Evolutionary conservation across 208 protist genomes (phyloP), one percentile per base, ranked within the genome.

Genomic region (Kentomonas sorsogonicus): DNA sequence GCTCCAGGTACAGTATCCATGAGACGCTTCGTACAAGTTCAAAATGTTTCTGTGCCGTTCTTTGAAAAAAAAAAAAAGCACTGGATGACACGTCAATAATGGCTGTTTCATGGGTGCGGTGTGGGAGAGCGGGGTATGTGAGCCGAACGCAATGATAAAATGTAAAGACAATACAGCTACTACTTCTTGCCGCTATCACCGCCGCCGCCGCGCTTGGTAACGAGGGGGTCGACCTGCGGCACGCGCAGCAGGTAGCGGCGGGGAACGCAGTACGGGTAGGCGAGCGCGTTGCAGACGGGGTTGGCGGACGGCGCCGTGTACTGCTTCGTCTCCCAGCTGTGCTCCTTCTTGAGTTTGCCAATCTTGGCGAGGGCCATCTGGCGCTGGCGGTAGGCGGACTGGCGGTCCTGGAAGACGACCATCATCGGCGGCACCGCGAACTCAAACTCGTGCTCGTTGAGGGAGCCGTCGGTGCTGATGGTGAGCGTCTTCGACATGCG

Each of bases 181-280:
- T 47, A 31, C 55, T 46, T 58, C 26, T 66, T 48, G 53, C 26
- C 48, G 7, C 9, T 16, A 18, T 55, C 46, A 20, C 30, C 30
- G 9, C 31, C 56, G 41, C 15, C 29, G 46, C 27, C 23, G 48
- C 52, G 46, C 47, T 84, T 84, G 11, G 60, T 27, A 41, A 41
- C 89, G 31, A 92, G 69, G 27, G 84, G 88, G 54, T 94, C 85
- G 11, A 66, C 70, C 7, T 77, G 33, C 50, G 52, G 62, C 22
- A 69, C 61, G 18, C 88, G 80, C 57, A 80, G 67, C 27, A 79
- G 50, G 80, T 90, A 81, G 15, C 74, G 76, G 53, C 76, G 77
- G 13, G 89, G 89, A 11, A 95, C 79, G 55, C 89, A 95, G 55
- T 95, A 95, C 20, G 89, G 89, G 55, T 93, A 95, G 11, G 68